phyloP scores from a whole-genome alignment of 2,329 filamentous ascomycete genomes.

The Chaetothyriales sp. region DNA sequence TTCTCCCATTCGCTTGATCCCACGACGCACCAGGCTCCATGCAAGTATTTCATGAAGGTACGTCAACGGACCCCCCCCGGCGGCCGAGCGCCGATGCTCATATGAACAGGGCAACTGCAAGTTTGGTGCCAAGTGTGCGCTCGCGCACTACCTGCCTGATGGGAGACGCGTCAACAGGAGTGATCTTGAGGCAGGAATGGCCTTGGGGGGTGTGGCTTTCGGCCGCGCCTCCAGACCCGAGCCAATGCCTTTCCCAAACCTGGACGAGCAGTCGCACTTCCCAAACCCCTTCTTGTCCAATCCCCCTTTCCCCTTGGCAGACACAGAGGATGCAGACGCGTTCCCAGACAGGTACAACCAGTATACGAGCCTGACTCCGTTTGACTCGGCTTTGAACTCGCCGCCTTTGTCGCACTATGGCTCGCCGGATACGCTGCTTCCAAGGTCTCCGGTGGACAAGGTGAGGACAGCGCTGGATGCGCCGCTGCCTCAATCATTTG shows the following conservation, averaged over 20 bases:
- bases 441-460: constrained; percentile 58
- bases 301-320: constrained; percentile 29
- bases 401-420: constrained; percentile 55
- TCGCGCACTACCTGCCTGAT: constrained; percentile 88
- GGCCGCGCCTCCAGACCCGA: constrained; percentile 38
- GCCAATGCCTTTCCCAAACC: constrained; percentile 45
- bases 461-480: constrained; percentile 75
- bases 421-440: constrained; percentile 65
- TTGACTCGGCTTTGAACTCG: constrained; percentile 44
- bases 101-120: constrained; percentile 79
- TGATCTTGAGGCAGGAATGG: constrained; percentile 30
- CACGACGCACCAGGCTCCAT: constrained; percentile 68
- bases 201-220: constrained; percentile 31
- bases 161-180: constrained; percentile 78
- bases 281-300: constrained; percentile 20
- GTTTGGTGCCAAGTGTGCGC: constrained; percentile 93
- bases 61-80: constrained; percentile 17
- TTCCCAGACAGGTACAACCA: constrained; percentile 19
- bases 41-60: constrained; percentile 99
- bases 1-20: constrained; percentile 87
- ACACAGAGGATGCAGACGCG: constrained; percentile 27
- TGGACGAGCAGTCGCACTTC: constrained; percentile 44
- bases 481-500: constrained; percentile 83
- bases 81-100: constrained; percentile 12
- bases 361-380: constrained; percentile 38